These are phyloP conservation scores for Rosa persica DNA, from an alignment of 306 rosid species.

Conservation along the genomic window DNA sequence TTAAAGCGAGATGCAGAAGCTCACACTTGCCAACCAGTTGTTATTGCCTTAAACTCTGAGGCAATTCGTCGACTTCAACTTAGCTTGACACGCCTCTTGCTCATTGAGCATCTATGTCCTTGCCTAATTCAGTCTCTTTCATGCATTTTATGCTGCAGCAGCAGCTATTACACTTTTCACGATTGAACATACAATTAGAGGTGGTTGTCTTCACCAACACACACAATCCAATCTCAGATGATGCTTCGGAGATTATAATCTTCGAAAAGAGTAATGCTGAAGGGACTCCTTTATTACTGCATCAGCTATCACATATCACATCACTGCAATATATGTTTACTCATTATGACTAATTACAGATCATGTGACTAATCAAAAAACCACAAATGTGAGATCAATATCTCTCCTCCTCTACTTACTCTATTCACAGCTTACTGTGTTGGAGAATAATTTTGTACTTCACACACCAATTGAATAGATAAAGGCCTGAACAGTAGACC, in stretches of 20 bases:
- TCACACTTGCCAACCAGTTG: not conserved
- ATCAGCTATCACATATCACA: not conserved
- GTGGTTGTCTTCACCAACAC: not conserved
- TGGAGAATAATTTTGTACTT: not conserved
- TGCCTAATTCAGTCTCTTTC: not conserved
- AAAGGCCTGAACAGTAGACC: not conserved
- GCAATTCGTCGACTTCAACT: not conserved
- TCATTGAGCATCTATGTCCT: not conserved
- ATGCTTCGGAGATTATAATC: not conserved
- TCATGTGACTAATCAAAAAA: not conserved
- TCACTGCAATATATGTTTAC: not conserved
- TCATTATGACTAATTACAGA: not conserved
- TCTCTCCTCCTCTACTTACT: not conserved
- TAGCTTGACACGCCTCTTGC: not conserved
- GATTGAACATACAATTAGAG: not conserved
- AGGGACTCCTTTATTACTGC: not conserved
- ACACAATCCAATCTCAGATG: not conserved
- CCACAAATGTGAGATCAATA: not conserved
- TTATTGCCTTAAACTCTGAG: not conserved
- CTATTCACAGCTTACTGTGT: not conserved
- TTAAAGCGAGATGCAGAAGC: not conserved
- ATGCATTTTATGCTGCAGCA: not conserved
- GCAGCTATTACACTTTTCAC: not conserved
- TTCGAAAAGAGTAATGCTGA: not conserved
- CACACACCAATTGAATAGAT: not conserved